Percentiles rank a stretch among this genome's conserved stretches.
Conservation (phyloP, 208 protist genomes). For the Blastocrithidia nonstop region DNA sequence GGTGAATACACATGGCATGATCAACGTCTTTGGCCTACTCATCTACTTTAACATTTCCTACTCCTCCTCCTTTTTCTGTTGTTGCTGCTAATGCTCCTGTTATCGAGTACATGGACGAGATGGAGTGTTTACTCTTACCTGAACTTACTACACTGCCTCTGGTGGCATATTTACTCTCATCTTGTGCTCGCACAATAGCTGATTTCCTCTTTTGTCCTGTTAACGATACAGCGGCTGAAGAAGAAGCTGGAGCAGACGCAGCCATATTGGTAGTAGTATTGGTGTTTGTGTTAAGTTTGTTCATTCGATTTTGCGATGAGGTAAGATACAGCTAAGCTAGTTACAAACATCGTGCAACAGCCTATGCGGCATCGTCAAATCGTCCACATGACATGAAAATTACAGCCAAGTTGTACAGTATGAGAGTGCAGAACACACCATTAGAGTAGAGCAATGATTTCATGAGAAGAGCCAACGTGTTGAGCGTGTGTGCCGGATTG, state of each 20-base stretch:
- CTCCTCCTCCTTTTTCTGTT: too few relatives aligned
- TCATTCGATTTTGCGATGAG: background rate
- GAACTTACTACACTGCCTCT: too few relatives aligned
- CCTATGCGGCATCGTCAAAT: conserved; percentile 59
- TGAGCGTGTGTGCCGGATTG: conserved; percentile 2
- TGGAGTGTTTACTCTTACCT: too few relatives aligned
- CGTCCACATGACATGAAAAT: conserved; percentile 19
- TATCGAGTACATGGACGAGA: too few relatives aligned
- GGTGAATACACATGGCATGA: conserved; percentile 5
- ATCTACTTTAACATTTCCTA: too few relatives aligned
- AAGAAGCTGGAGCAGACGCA: too few relatives aligned
- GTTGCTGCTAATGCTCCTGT: too few relatives aligned
- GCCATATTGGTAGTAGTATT: too few relatives aligned
- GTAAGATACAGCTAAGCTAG: conserved; percentile 27
- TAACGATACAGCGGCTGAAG: too few relatives aligned
- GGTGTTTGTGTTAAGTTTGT: background rate
- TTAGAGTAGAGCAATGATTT: conserved; percentile 19
- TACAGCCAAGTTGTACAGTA: conserved; percentile 70
- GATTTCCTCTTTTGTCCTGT: too few relatives aligned
- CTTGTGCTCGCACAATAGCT: too few relatives aligned
- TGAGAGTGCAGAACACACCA: conserved; percentile 26
- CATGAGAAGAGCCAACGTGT: conserved; percentile 22
- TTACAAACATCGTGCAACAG: conserved; percentile 60
- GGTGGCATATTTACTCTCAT: too few relatives aligned
- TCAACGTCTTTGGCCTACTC: conserved; percentile 3